Percentiles rank a stretch among this genome's conserved stretches.
Conservation (phyloP, 2,329 filamentous ascomycete species). For the Tolypocladium paradoxum region DNA sequence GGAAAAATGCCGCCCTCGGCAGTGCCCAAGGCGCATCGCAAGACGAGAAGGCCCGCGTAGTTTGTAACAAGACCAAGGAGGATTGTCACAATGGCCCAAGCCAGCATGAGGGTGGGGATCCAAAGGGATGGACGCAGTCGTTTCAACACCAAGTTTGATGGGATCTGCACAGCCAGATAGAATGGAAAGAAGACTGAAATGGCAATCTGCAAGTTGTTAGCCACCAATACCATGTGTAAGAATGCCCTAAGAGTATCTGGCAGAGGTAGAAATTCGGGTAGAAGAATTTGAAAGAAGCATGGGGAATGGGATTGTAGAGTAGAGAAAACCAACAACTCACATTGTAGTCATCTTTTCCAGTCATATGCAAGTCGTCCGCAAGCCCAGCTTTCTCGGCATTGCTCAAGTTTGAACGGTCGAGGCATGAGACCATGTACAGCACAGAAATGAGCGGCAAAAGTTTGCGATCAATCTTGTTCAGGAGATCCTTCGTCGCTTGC, state of each 20-base stretch:
- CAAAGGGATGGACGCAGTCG: slow-evolving; percentile 38
- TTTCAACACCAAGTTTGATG: slow-evolving; percentile 47
- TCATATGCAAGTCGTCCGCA: slow-evolving; percentile 17
- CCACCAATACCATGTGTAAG: not conserved
- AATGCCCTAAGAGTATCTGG: no score
- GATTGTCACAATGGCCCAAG: slow-evolving; percentile 37
- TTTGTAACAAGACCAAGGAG: slow-evolving; percentile 41
- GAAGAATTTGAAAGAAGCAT: no score
- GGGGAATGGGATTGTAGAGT: no score
- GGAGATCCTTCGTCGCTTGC: slow-evolving; percentile 34
- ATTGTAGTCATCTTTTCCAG: slow-evolving; percentile 23
- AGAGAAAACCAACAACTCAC: slow-evolving; percentile 5
- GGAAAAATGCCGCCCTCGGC: slow-evolving; percentile 51
- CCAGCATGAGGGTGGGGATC: slow-evolving; percentile 41
- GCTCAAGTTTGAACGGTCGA: slow-evolving; percentile 31
- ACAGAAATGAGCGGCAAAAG: slow-evolving; percentile 50
- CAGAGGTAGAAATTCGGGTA: no score
- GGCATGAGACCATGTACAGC: slow-evolving; percentile 46
- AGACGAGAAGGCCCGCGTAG: slow-evolving; percentile 36
- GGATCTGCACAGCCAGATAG: slow-evolving; percentile 43
- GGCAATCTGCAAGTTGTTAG: slow-evolving; percentile 19
- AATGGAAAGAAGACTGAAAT: slow-evolving; percentile 42
- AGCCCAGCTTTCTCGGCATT: slow-evolving; percentile 51
- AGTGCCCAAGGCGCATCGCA: slow-evolving; percentile 35
- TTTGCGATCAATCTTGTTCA: slow-evolving; percentile 42